Evolutionary conservation across 257 asterid species (phyloP).

Genomic region (Eustoma russellianum): DNA sequence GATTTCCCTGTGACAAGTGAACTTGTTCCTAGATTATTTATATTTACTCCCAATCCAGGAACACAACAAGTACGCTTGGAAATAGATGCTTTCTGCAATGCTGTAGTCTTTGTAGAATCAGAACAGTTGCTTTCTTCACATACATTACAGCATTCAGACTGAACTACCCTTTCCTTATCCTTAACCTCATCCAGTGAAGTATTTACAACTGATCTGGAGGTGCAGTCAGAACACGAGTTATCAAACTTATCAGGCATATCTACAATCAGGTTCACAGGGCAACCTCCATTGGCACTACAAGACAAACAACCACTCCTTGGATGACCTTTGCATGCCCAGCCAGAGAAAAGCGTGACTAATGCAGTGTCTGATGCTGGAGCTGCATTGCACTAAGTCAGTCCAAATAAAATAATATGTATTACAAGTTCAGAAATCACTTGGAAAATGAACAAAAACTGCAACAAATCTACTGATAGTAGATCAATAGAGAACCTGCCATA

Average conservation of each 20-base stretch:
- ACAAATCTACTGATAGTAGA: too few species aligned
- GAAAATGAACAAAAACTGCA: conserved; percentile 6
- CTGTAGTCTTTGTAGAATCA: conserved; percentile 19
- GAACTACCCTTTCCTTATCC: conserved; percentile 26
- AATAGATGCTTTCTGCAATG: conserved; percentile 34
- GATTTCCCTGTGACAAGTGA: conserved; percentile 68
- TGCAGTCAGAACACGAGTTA: conserved; percentile 42
- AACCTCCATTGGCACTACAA: conserved; percentile 48
- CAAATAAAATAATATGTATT: conserved; percentile 13
- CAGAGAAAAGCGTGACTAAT: conserved; percentile 82
- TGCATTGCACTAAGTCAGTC: conserved; percentile 28
- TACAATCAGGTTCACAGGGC: conserved; percentile 40
- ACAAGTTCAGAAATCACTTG: background rate
- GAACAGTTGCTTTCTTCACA: conserved; percentile 29
- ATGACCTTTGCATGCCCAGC: conserved; percentile 97
- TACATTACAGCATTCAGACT: conserved; percentile 26
- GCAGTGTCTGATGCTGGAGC: conserved; percentile 92
- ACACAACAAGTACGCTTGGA: conserved; percentile 78
- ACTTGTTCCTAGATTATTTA: conserved; percentile 51
- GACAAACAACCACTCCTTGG: conserved; percentile 60
- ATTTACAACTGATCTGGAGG: conserved; percentile 26
- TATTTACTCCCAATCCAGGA: conserved; percentile 84
- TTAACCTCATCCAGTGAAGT: conserved; percentile 19
- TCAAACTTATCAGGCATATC: conserved; percentile 24
- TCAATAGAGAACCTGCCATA: conserved; percentile 57